Base-by-base conservation (phyloP, 768 basidiomycete species). In the Rhizopogon rudus region DNA sequence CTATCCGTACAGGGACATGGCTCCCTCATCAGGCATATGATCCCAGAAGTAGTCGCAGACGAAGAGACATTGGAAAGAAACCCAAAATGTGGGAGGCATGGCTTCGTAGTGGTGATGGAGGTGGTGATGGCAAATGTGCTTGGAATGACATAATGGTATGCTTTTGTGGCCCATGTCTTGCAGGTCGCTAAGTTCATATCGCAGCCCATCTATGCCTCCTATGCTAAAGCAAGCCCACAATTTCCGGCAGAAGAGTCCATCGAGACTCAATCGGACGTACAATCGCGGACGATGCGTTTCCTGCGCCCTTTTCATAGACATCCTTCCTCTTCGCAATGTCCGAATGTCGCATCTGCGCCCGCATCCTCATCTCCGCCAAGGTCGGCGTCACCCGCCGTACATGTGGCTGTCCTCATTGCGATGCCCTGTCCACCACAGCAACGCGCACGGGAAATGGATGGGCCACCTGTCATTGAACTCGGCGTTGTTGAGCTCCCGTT, bases 1-100 rank as follows among this genome's bases (percentile, higher is more conserved):
- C 83, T 16, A 86, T 86, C 58, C 73, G 78, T 22, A 81, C 83
- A 55, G 85, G 85, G 8, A 83, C 83, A 6, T 86, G 81, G 78
- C 57, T 80, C 9, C 77, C 80, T 12, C 28, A 56, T n/a, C 59
- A 48, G 33, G 25, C 48, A 16, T 54, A 57, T 16, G 59, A 61
- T 20, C 51, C 64, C 0, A 10, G 52, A 12, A 5, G 51, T 5
- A 64, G 61, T 3, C 50, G 69, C 6, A 46, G 66, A 44, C 52
- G 66, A 48, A 58, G 69, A 20, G 66, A 65, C 6, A 28, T 72
- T 20, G 68, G 70, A 5, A 60, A 71, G 54, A 70, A 69, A 31
- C 70, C 70, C 1, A 58, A 46, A 4, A 44, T 71, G 6, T 73
- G 64, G 66, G 71, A 71, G 28, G 54, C 64, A 20, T 61, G 62